Base-by-base conservation (phyloP, 495 filamentous ascomycete genomes). In the Neurospora sp. region DNA sequence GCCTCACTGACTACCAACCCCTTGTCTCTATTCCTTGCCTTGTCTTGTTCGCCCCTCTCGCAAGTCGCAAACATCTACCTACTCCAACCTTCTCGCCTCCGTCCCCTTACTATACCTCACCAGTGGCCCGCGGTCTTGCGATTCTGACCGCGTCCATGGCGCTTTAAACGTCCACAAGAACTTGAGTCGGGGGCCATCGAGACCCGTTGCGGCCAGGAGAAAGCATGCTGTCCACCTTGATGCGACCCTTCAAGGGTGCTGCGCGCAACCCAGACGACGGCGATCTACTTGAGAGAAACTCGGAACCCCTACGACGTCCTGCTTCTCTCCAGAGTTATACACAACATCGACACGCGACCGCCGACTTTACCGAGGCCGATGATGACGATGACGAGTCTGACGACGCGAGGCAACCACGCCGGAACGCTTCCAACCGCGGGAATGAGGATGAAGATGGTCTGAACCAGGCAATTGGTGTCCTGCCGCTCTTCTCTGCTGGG, bases 401-500 rank as follows among this genome's bases (percentile, higher is more conserved):
- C 27, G 83, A 83, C 49, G 83, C 83, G 35, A 78, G 77, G 7
- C 83, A 86, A 60, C 73, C 73, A 38, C 75, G 75, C 27, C 70
- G 60, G 40, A 71, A 42, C 4, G 62, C 14, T 31, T 70, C 72
- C 12, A 70, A 31, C 38, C 76, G 74, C 38, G 80, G 81, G 18
- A 78, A 81, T 2, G 83, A 84, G 11, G 89, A 91, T 54, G 91
- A 90, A 69, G 89, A 83, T 70, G 79, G 81, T 70, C 11, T 78
- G 77, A 35, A 83, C 85, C 72, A 89, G 87, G 77, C 88, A 83
- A 38, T 84, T 85, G 73, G 89, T 89, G 85, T 96, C 42, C 85
- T 97, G 72, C 94, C 94, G 20, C 91, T 96, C 62, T 97, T 96
- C 83, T 93, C 93, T 44, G 88, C 92, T 27, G 87, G 88, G 71